Evolutionary conservation across 805 yeast genomes (phyloP).

Genomic region (Candida quercuum): DNA sequence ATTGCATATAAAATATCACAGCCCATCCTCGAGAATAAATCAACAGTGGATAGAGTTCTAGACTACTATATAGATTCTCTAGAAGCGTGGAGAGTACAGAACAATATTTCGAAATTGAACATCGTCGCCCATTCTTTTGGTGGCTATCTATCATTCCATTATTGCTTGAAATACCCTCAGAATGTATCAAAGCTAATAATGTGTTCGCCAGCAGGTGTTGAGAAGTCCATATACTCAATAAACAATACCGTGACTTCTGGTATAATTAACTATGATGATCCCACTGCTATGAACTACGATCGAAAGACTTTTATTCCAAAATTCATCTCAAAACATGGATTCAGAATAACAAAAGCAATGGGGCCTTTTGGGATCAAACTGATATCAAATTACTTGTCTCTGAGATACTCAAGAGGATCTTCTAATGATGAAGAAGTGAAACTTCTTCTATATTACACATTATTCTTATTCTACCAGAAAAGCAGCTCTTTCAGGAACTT

Average conservation of each 20-base stretch:
- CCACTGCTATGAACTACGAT: conserved; percentile 20
- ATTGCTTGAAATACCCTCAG: conserved; percentile 53
- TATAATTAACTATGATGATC: conserved; percentile 10
- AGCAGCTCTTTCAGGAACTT: conserved; percentile 15
- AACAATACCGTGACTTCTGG: conserved; percentile 24
- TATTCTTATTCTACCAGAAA: conserved; percentile 17
- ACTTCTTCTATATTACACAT: conserved; percentile 17
- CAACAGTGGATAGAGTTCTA: conserved; percentile 38
- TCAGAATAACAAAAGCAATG: conserved; percentile 41
- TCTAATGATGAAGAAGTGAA: conserved; percentile 11
- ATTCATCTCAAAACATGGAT: conserved; percentile 30
- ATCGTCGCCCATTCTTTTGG: conserved; percentile 78
- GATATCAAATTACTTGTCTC: conserved; percentile 26
- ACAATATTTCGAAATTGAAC: conserved; percentile 48
- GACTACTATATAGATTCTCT: conserved; percentile 51
- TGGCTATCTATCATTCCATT: conserved; percentile 64
- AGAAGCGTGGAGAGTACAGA: conserved; percentile 56
- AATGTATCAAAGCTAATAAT: conserved; percentile 49
- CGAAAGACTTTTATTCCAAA: conserved; percentile 26
- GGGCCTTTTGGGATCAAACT: conserved; percentile 37
- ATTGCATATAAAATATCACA: conserved; percentile 12
- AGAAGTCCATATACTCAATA: conserved; percentile 58
- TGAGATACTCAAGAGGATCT: conserved; percentile 24
- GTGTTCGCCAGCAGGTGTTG: conserved; percentile 77
- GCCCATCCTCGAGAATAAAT: conserved; percentile 14